phyloP scores from a whole-genome alignment of 352 stramenopile genomes.

The Pythium phragmiticola region DNA sequence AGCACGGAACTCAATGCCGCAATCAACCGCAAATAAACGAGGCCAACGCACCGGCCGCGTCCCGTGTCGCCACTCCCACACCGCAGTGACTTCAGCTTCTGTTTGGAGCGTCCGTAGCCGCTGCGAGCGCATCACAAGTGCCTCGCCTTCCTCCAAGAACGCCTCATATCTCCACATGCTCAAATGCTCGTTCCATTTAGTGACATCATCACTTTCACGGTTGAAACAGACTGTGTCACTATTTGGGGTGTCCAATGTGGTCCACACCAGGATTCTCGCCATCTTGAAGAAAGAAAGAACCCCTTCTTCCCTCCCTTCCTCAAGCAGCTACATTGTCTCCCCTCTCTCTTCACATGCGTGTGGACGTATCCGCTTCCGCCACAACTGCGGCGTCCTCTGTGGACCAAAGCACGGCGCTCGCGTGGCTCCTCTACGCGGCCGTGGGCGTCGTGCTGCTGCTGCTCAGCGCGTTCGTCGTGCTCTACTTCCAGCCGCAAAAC shows the following conservation, averaged over 20 bases:
- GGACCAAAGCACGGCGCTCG: constrained; percentile 41
- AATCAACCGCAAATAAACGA: not conserved
- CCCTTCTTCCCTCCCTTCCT: constrained; percentile 1
- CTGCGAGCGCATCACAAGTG: constrained; percentile 44
- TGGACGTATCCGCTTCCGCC: constrained; percentile 1
- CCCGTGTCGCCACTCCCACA: constrained; percentile 66
- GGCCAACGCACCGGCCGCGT: constrained; percentile 35
- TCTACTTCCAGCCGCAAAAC: constrained; percentile 65
- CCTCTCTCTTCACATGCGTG: constrained; percentile 5
- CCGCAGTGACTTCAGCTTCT: constrained; percentile 11
- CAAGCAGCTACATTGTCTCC: not conserved
- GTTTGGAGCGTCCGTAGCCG: constrained; percentile 24
- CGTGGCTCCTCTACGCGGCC: constrained; percentile 64
- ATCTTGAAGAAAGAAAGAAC: constrained; percentile 19
- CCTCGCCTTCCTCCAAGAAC: constrained; percentile 49
- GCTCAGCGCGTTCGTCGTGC: constrained; percentile 49
- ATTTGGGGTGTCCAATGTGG: constrained; percentile 14
- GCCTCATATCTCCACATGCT: constrained; percentile 46
- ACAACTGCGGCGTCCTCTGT: not conserved
- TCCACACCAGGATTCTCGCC: constrained; percentile 4
- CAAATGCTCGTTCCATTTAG: constrained; percentile 1
- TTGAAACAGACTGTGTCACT: not conserved
- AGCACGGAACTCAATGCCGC: not conserved
- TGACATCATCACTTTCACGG: not conserved
- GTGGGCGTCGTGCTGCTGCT: constrained; percentile 58